phyloP scores from a whole-genome alignment of 768 basidiomycete genomes.

The Serpula lacrymans region DNA sequence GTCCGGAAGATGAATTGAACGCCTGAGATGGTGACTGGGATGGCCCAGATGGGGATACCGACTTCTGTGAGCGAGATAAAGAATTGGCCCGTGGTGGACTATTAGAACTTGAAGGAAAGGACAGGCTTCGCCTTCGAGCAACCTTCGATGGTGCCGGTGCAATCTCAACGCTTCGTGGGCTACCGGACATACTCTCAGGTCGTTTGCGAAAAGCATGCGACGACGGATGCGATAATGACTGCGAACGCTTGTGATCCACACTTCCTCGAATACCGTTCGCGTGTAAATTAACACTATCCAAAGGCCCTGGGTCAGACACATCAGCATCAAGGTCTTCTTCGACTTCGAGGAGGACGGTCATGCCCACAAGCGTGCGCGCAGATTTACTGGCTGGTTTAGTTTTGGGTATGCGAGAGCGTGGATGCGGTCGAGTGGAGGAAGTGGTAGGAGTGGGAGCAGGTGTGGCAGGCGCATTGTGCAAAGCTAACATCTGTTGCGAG shows the following conservation, averaged over 20 bases:
- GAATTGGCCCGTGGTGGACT: slow-evolving; percentile 7
- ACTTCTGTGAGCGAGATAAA: slow-evolving; percentile 3
- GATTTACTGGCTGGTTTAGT: slow-evolving; percentile 28
- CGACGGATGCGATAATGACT: slow-evolving; percentile 11
- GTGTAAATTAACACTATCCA: slow-evolving; percentile 2
- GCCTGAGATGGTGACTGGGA: too few relatives aligned
- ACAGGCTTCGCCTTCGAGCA: slow-evolving; percentile 26
- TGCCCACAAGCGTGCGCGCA: slow-evolving; percentile 46
- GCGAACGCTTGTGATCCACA: slow-evolving; percentile 13
- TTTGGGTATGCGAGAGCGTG: slow-evolving; percentile 25
- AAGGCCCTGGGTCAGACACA: slow-evolving; percentile 9
- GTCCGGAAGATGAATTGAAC: neutral
- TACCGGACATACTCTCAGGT: slow-evolving; percentile 3
- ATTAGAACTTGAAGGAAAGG: slow-evolving; percentile 19
- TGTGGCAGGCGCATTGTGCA: too few relatives aligned
- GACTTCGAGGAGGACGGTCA: slow-evolving; percentile 52
- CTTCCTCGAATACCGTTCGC: neutral
- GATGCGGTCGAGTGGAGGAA: neutral
- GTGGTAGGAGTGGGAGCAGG: neutral
- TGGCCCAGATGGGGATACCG: too few relatives aligned
- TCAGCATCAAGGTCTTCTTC: slow-evolving; percentile 40
- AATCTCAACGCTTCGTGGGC: slow-evolving; percentile 15
- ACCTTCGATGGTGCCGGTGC: slow-evolving; percentile 21
- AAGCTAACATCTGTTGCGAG: too few relatives aligned
- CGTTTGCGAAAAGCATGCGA: slow-evolving; percentile 6